phyloP scores from a whole-genome alignment of 164 flowering plant species.

The Chimonanthus praecox region DNA sequence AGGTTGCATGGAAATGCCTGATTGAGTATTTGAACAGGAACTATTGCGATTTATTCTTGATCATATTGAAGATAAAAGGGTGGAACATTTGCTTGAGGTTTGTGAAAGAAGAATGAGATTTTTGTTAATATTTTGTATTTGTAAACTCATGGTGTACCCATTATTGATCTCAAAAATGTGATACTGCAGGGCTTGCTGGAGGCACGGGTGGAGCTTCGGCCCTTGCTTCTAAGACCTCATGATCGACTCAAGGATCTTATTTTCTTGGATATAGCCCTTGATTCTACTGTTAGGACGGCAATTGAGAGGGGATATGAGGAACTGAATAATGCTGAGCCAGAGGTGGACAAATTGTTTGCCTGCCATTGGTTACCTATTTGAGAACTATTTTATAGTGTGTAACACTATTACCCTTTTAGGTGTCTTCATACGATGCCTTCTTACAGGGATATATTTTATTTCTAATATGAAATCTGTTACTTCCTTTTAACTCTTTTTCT shows the following conservation, averaged over 20 bases:
- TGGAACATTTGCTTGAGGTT: conserved; percentile 90
- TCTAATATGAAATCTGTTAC: not conserved
- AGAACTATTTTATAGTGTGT: not conserved
- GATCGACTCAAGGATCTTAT: conserved; percentile 83
- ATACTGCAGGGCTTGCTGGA: conserved; percentile 76
- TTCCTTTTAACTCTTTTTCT: not conserved
- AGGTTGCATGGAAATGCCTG: conserved; percentile 6
- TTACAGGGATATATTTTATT: not conserved
- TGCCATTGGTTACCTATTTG: conserved; percentile 2
- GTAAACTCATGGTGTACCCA: not conserved
- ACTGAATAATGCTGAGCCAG: conserved; percentile 73
- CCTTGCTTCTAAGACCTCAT: conserved; percentile 53
- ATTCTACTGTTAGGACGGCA: conserved; percentile 88
- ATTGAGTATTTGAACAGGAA: conserved; percentile 39
- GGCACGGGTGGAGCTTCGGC: conserved; percentile 83
- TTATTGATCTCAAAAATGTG: conserved; percentile 7
- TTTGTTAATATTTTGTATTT: not conserved
- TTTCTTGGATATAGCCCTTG: conserved; percentile 94
- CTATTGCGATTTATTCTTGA: conserved; percentile 63
- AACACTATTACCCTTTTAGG: not conserved
- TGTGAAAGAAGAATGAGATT: conserved; percentile 7
- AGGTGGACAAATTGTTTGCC: conserved; percentile 39
- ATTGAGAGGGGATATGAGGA: conserved; percentile 92
- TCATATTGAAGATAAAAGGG: conserved; percentile 86
- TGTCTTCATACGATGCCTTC: not conserved